phyloP scores from a whole-genome alignment of 192 early-diverging fungal species.

The Ambispora gerdemannii region DNA sequence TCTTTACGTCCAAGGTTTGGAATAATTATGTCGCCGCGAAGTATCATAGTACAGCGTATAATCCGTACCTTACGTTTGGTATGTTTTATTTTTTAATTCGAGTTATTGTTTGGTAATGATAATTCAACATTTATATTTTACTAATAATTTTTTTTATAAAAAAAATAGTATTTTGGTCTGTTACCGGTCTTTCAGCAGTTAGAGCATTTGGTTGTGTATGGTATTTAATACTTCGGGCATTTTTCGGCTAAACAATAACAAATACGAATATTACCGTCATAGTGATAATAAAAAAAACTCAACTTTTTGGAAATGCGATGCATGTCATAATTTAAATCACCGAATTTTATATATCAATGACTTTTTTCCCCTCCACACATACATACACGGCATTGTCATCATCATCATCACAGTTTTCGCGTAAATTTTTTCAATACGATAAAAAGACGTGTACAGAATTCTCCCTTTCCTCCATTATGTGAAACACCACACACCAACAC shows the following conservation, averaged over 20 bases:
- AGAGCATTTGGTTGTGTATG: conserved; percentile 72
- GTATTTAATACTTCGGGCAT: conserved; percentile 63
- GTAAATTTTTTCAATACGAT: too few species aligned
- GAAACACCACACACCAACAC: too few species aligned
- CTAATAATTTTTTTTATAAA: conserved; percentile 65
- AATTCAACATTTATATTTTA: neutral
- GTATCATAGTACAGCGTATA: conserved; percentile 22
- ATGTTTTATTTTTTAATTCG: neutral
- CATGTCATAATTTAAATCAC: neutral
- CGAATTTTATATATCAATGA: neutral
- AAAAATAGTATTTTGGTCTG: conserved; percentile 85
- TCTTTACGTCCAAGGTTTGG: conserved; percentile 55
- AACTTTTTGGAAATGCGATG: too few species aligned
- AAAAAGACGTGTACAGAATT: too few species aligned
- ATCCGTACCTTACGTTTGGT: conserved; percentile 18
- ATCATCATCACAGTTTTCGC: too few species aligned
- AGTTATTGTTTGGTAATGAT: neutral
- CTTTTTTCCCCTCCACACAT: too few species aligned
- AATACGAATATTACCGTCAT: too few species aligned
- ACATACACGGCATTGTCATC: too few species aligned
- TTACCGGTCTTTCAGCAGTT: conserved; percentile 64
- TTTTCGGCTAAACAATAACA: conserved; percentile 52
- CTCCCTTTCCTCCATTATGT: too few species aligned
- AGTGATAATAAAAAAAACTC: too few species aligned
- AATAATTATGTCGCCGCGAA: conserved; percentile 30